Evolutionary conservation across 2,329 filamentous ascomycete species (phyloP).

Genomic region (Fusarium pseudograminearum): DNA sequence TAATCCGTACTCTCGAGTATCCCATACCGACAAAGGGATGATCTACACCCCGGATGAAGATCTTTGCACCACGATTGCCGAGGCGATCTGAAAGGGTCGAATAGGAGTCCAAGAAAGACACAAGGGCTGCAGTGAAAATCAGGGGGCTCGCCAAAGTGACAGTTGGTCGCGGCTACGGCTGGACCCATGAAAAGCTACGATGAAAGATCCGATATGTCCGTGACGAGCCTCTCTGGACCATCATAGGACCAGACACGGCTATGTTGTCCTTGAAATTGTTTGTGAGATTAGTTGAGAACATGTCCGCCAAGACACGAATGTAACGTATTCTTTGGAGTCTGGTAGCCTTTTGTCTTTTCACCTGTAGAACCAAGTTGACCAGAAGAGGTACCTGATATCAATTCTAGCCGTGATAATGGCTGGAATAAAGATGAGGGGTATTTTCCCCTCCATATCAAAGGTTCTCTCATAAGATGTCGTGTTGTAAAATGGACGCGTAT

Average conservation of each 20-base stretch:
- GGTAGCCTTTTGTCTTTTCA: not conserved
- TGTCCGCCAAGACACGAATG: not conserved
- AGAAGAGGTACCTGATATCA: not conserved
- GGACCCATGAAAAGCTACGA: not conserved
- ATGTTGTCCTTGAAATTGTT: not conserved
- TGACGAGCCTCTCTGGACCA: not conserved
- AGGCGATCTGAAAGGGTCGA: not conserved
- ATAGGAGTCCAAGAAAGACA: not conserved
- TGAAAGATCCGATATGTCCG: not conserved
- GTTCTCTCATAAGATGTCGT: not conserved
- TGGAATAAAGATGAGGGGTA: not conserved
- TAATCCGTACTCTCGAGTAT: too few species aligned
- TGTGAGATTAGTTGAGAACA: not conserved
- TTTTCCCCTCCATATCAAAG: not conserved
- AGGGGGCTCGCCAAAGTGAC: not conserved
- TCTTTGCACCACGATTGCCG: not conserved
- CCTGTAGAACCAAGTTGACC: not conserved
- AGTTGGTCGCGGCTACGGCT: not conserved
- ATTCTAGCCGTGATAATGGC: not conserved
- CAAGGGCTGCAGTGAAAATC: not conserved
- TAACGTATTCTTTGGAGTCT: not conserved
- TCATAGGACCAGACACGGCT: rapidly evolving
- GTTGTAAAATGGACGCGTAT: not conserved
- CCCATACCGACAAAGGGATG: rapidly evolving
- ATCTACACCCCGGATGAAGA: not conserved